Conservation (phyloP, 2,329 filamentous ascomycete genomes). For the Remersonia thermophila region DNA sequence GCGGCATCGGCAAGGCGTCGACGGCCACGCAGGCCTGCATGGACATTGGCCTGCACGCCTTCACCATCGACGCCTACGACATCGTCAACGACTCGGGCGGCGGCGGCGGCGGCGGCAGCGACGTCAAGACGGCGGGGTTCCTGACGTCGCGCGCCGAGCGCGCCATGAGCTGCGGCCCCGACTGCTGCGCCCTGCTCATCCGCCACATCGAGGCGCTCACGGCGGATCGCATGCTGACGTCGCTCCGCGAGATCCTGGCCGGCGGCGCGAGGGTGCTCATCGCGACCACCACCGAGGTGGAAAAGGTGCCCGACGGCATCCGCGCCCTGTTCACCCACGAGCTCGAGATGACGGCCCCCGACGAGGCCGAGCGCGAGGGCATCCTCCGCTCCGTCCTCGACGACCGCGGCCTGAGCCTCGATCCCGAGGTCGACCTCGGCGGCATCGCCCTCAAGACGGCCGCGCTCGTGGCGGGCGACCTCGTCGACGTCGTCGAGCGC, state of each 20-base stretch:
- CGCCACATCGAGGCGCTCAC: constrained; percentile 84
- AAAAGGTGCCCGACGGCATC: constrained; percentile 84
- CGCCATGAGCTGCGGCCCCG: constrained; percentile 74
- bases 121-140: constrained; percentile 89
- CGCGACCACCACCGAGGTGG: constrained; percentile 88
- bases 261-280: constrained; percentile 67
- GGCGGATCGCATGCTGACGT: constrained; percentile 77
- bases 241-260: constrained; percentile 72
- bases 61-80: constrained; percentile 82
- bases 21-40: constrained; percentile 65
- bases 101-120: constrained; percentile 71
- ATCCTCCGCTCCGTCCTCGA: constrained; percentile 71
- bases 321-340: constrained; percentile 91
- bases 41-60: constrained; percentile 83
- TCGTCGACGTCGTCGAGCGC: constrained; percentile 88
- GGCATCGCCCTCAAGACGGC: constrained; percentile 90
- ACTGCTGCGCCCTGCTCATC: constrained; percentile 74
- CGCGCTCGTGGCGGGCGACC: constrained; percentile 82
- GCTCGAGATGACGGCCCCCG: constrained; percentile 82
- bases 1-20: constrained; percentile 84
- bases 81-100: constrained; percentile 83
- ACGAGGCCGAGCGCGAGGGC: constrained; percentile 82
- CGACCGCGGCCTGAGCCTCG: constrained; percentile 62
- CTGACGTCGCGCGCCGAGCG: constrained; percentile 78
- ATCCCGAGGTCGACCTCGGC: constrained; percentile 70